phyloP scores from a whole-genome alignment of 768 basidiomycete species.

The Terana coerulea region DNA sequence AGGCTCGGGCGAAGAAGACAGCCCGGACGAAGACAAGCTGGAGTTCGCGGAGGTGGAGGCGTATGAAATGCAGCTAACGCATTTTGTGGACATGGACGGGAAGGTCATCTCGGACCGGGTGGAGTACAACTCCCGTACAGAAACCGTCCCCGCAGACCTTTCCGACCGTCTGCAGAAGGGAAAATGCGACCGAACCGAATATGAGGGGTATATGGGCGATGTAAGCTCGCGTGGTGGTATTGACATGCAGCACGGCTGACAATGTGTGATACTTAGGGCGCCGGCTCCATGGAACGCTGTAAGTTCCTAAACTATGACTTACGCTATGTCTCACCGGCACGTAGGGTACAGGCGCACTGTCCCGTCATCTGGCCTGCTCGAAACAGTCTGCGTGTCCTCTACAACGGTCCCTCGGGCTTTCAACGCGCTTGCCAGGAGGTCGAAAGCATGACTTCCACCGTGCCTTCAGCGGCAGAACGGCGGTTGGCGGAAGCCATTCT shows the following conservation, averaged over 20 bases:
- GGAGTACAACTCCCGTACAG: slow-evolving; percentile 6
- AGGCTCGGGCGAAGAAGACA: background rate
- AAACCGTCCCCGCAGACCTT: slow-evolving; percentile 19
- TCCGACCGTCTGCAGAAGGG: slow-evolving; percentile 14
- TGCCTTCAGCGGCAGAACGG: slow-evolving; percentile 1
- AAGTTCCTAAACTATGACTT: slow-evolving; percentile 1
- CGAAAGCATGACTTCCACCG: background rate
- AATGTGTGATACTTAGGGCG: slow-evolving; percentile 14
- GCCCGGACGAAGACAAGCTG: slow-evolving; percentile 7
- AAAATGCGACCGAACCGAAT: slow-evolving; percentile 22
- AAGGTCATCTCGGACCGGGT: background rate
- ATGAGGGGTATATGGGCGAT: slow-evolving; percentile 27
- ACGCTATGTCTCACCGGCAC: background rate
- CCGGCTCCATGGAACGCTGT: slow-evolving; percentile 22
- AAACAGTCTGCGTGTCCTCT: background rate
- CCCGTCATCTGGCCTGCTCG: slow-evolving; percentile 22
- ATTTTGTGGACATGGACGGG: slow-evolving; percentile 21
- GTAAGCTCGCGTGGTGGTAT: too few species aligned
- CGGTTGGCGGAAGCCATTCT: slow-evolving; percentile 9
- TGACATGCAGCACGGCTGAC: too few species aligned
- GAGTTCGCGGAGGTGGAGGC: slow-evolving; percentile 15
- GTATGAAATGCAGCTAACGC: slow-evolving; percentile 6
- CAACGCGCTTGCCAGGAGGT: slow-evolving; percentile 11
- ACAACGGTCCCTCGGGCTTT: slow-evolving; percentile 3
- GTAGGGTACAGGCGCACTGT: slow-evolving; percentile 24